phyloP scores from a whole-genome alignment of 306 rosid species.

The Vigna angularis region DNA sequence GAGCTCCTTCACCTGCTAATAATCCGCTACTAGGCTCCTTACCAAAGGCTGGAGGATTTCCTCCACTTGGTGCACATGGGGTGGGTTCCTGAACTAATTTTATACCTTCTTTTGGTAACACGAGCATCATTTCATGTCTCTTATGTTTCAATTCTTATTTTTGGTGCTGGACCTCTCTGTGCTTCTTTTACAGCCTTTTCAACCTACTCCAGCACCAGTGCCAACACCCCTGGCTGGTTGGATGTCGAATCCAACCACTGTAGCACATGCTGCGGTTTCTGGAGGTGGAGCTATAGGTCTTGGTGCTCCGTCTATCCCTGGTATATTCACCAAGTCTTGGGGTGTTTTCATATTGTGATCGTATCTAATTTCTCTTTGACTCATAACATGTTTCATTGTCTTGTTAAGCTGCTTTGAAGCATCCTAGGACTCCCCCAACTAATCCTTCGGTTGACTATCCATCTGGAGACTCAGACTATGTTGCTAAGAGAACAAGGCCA shows the following conservation, averaged over 20 bases:
- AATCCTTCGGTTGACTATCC: constrained; percentile 93
- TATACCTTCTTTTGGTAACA: constrained; percentile 33
- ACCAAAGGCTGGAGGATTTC: constrained; percentile 95
- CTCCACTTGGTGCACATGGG: constrained; percentile 97
- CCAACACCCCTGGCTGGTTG: constrained; percentile 96
- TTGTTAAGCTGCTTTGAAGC: constrained; percentile 87
- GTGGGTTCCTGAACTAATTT: constrained; percentile 56
- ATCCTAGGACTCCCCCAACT: constrained; percentile 95
- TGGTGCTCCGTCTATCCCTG: constrained; percentile 94
- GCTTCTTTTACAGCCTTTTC: constrained; percentile 77
- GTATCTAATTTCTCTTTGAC: constrained; percentile 24
- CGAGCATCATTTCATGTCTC: constrained; percentile 30
- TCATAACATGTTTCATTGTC: constrained; percentile 42
- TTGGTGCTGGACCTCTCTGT: constrained; percentile 13
- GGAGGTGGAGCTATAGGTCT: constrained; percentile 96
- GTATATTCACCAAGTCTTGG: constrained; percentile 48
- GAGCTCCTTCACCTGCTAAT: constrained; percentile 97
- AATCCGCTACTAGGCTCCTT: constrained; percentile 86
- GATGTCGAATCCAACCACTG: constrained; percentile 98
- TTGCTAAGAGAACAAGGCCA: constrained; percentile 87
- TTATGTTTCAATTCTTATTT: constrained; percentile 22
- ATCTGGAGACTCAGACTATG: constrained; percentile 91
- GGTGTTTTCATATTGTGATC: constrained; percentile 5
- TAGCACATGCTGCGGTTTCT: constrained; percentile 85
- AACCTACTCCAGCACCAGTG: constrained; percentile 83